phyloP scores from a whole-genome alignment of 352 stramenopile species.

The Phytopythium montanum region DNA sequence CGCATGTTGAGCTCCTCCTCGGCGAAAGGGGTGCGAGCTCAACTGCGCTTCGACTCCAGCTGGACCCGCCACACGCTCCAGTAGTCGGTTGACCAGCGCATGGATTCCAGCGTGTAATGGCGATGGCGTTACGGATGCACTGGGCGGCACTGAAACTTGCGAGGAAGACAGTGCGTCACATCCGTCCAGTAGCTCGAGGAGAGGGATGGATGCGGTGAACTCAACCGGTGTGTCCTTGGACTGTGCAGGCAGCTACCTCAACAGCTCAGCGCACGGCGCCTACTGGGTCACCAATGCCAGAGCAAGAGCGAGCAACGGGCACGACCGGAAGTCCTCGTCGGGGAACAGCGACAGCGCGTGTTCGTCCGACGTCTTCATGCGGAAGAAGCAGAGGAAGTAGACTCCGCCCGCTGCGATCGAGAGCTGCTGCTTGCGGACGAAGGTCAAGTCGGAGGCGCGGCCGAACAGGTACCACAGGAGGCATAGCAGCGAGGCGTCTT shows the following conservation, averaged over 20 bases:
- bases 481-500: no score
- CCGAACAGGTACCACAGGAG: no score
- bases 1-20: conserved; percentile 18
- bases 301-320: not conserved
- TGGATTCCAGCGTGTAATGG: not conserved
- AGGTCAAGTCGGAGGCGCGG: no score
- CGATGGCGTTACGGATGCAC: not conserved
- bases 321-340: no score
- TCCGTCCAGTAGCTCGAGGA: not conserved
- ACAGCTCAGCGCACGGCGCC: not conserved
- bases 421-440: no score
- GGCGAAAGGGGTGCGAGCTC: conserved; percentile 23
- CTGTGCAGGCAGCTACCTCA: not conserved
- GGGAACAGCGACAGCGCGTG: no score
- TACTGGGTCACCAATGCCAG: not conserved
- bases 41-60: conserved; percentile 2
- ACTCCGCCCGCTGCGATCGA: no score
- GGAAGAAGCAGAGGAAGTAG: no score
- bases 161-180: not conserved
- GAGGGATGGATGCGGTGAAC: not conserved
- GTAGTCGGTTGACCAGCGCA: not conserved
- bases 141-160: not conserved
- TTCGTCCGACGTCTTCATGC: no score
- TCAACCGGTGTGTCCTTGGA: not conserved
- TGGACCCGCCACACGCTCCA: not conserved